phyloP scores from a whole-genome alignment of 208 protist genomes.

The Acanthamoeba royreba region DNA sequence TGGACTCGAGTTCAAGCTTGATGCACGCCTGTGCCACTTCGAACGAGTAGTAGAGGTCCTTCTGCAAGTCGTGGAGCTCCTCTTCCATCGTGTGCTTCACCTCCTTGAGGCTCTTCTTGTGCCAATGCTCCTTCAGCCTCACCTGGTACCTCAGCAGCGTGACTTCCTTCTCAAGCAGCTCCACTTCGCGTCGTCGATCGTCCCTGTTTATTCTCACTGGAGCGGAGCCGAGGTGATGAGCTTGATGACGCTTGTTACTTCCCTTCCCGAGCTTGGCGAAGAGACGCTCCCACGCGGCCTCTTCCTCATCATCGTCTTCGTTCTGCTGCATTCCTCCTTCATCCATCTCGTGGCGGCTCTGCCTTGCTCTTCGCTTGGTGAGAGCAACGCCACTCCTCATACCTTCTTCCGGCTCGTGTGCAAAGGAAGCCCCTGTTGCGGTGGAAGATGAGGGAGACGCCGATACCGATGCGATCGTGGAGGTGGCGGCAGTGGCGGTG shows the following conservation, averaged over 20 bases:
- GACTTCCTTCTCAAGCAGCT: background rate
- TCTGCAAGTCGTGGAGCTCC: constrained; percentile 17
- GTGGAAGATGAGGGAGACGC: background rate
- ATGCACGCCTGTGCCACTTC: constrained; percentile 12
- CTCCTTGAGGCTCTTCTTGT: constrained; percentile 30
- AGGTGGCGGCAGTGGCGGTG: background rate
- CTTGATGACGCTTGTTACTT: too few relatives aligned
- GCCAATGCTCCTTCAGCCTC: constrained; percentile 14
- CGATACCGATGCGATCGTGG: background rate
- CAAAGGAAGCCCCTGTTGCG: background rate
- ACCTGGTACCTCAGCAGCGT: constrained; percentile 14
- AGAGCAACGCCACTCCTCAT: background rate
- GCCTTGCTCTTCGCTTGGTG: background rate
- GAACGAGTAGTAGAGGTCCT: constrained; percentile 29
- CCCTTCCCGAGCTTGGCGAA: background rate
- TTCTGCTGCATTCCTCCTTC: background rate
- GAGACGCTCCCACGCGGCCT: background rate
- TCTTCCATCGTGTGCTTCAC: constrained; percentile 19
- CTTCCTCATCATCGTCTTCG: background rate
- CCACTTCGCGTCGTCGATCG: background rate
- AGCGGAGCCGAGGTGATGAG: background rate
- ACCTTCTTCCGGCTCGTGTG: background rate
- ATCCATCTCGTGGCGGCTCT: background rate
- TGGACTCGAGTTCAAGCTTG: constrained; percentile 22
- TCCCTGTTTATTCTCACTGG: background rate